These are phyloP conservation scores for Fusarium sp. DNA, from an alignment of 2,329 filamentous ascomycete genomes.

Conservation along the genomic window DNA sequence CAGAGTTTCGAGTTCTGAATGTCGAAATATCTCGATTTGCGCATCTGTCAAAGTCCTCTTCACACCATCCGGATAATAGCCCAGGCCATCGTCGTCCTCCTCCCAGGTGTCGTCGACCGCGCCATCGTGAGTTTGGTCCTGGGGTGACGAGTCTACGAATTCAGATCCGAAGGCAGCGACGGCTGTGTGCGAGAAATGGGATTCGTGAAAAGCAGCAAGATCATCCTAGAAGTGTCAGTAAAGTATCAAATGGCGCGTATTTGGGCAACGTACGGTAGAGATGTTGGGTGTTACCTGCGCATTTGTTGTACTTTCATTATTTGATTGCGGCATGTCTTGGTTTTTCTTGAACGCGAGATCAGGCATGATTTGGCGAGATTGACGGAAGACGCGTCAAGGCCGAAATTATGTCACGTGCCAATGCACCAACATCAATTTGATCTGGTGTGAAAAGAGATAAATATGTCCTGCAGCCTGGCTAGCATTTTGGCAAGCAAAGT, in stretches of 20 bases:
- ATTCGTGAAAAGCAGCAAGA: conserved; percentile 64
- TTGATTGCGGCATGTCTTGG: conserved; percentile 35
- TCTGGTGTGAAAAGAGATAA: background rate
- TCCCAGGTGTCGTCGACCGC: conserved; percentile 50
- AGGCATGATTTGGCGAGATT: conserved; percentile 20
- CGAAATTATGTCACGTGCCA: conserved; percentile 38
- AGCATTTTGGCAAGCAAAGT: background rate
- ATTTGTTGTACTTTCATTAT: conserved; percentile 16
- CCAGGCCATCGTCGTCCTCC: conserved; percentile 75
- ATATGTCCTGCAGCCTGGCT: background rate
- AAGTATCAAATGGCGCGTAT: background rate
- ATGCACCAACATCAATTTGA: conserved; percentile 2
- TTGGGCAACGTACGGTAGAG: conserved; percentile 36
- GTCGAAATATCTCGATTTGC: conserved; percentile 89
- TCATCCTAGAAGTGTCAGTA: conserved; percentile 62
- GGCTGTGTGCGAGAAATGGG: conserved; percentile 65
- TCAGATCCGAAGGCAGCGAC: conserved; percentile 56
- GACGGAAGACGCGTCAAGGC: conserved; percentile 18
- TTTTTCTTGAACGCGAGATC: conserved; percentile 2
- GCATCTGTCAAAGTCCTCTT: conserved; percentile 92
- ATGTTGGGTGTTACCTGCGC: conserved; percentile 37
- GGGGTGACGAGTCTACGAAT: conserved; percentile 52
- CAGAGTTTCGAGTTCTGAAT: conserved; percentile 83
- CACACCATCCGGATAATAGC: conserved; percentile 85
- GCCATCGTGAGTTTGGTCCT: conserved; percentile 42